Evolutionary conservation across 164 flowering plant genomes (phyloP).

Genomic region (Santalum album): DNA sequence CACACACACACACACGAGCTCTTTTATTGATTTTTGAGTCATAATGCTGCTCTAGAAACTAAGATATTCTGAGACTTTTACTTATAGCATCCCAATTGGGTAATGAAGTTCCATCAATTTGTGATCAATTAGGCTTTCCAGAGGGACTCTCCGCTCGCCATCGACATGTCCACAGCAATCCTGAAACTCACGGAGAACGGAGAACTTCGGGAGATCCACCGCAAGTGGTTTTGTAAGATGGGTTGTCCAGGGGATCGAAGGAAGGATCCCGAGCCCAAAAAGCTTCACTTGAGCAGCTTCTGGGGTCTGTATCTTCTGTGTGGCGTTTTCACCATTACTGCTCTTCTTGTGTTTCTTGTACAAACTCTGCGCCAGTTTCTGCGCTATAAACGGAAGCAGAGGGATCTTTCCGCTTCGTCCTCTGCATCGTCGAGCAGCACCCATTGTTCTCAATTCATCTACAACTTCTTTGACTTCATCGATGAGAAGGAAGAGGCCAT

Average conservation of each 20-base stretch:
- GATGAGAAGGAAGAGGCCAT: constrained; percentile 71
- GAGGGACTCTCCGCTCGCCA: constrained; percentile 54
- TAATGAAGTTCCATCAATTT: neutral
- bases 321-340: constrained; percentile 27
- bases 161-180: constrained; percentile 63
- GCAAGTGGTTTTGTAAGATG: constrained; percentile 49
- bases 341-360: constrained; percentile 39
- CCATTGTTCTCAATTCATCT: constrained; percentile 25
- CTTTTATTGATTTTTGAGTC: too few species aligned
- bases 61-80: too few species aligned
- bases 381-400: constrained; percentile 32
- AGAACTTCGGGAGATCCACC: constrained; percentile 35
- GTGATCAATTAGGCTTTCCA: constrained; percentile 44
- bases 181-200: constrained; percentile 54
- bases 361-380: constrained; percentile 33
- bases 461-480: constrained; percentile 48
- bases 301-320: constrained; percentile 60
- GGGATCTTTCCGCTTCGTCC: constrained; percentile 9
- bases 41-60: too few species aligned
- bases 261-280: constrained; percentile 24
- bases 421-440: constrained; percentile 15
- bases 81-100: too few species aligned
- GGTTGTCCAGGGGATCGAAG: constrained; percentile 27
- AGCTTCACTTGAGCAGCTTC: constrained; percentile 56
- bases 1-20: too few species aligned